A percentile compares a stretch with the other conserved stretches of the same genome.
These are phyloP conservation scores for Daldinia grandis DNA, from an alignment of 495 filamentous ascomycete species.

Conservation along the genomic window DNA sequence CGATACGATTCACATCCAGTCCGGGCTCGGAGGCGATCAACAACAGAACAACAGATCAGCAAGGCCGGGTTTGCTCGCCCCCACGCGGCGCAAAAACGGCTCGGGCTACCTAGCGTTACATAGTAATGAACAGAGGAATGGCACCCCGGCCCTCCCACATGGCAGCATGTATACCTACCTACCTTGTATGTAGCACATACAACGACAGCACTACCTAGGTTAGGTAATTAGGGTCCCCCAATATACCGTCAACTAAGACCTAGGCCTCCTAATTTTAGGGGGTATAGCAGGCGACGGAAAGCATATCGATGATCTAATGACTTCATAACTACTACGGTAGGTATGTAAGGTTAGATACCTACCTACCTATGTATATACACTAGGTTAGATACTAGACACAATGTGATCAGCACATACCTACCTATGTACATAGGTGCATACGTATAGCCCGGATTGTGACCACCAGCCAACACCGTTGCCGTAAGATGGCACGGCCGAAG, in stretches of 20 bases:
- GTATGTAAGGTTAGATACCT: background rate
- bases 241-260: constrained; percentile 38
- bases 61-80: constrained; percentile 15
- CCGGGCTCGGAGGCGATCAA: constrained; percentile 24
- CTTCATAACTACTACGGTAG: background rate
- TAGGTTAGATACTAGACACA: background rate
- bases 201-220: background rate
- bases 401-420: background rate
- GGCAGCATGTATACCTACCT: constrained; percentile 17
- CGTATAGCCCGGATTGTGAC: background rate
- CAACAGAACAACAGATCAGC: background rate
- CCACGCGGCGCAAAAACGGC: constrained; percentile 21
- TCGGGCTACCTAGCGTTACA: constrained; percentile 6
- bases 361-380: too few species aligned
- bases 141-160: constrained; percentile 29
- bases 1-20: background rate
- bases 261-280: constrained; percentile 29
- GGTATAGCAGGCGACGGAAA: constrained; percentile 18
- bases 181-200: too few species aligned
- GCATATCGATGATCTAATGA: background rate
- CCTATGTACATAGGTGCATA: background rate
- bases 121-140: background rate
- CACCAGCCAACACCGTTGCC: background rate
- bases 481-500: background rate
- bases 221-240: constrained; percentile 2